These are phyloP conservation scores for Thelephora terrestris DNA, from an alignment of 1,284 basidiomycete species.

Conservation along the genomic window DNA sequence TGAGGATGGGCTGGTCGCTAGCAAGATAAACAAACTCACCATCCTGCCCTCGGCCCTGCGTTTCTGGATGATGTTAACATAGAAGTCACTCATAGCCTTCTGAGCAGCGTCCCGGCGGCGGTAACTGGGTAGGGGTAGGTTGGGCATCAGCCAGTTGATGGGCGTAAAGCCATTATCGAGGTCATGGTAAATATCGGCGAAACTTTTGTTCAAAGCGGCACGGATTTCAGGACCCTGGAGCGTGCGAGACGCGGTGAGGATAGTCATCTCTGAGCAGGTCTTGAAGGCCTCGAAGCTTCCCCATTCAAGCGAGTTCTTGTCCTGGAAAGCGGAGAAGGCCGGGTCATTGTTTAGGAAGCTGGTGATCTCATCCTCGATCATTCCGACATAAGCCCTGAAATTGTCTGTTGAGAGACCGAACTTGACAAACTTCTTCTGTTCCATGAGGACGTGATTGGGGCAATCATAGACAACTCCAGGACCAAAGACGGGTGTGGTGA, in stretches of 20 bases:
- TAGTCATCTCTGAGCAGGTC: slow-evolving; percentile 85
- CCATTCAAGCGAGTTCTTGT: slow-evolving; percentile 42
- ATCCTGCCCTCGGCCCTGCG: slow-evolving; percentile 48
- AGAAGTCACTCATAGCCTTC: slow-evolving; percentile 91
- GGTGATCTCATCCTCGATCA: slow-evolving; percentile 82
- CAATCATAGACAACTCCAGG: slow-evolving; percentile 98
- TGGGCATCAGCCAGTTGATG: slow-evolving; percentile 91
- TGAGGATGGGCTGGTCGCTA: background rate
- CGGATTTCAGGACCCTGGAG: slow-evolving; percentile 92
- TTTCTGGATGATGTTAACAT: slow-evolving; percentile 79
- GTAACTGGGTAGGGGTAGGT: slow-evolving; percentile 87
- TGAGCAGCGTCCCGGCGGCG: slow-evolving; percentile 83
- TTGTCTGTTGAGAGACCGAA: slow-evolving; percentile 90
- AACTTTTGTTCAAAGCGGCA: slow-evolving; percentile 68
- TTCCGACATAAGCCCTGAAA: slow-evolving; percentile 82
- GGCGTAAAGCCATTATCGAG: slow-evolving; percentile 91
- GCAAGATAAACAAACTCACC: slow-evolving; percentile 17
- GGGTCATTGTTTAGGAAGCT: slow-evolving; percentile 58
- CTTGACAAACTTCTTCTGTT: slow-evolving; percentile 98
- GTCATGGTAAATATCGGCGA: slow-evolving; percentile 83
- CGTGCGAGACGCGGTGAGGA: slow-evolving; percentile 88
- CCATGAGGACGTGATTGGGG: slow-evolving; percentile 96
- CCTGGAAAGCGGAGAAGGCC: slow-evolving; percentile 51
- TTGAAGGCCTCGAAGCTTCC: slow-evolving; percentile 66
- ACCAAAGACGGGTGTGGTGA: slow-evolving; percentile 91